Conservation (phyloP, 371 early-diverging fungal genomes). For the Mortierella sp. region DNA sequence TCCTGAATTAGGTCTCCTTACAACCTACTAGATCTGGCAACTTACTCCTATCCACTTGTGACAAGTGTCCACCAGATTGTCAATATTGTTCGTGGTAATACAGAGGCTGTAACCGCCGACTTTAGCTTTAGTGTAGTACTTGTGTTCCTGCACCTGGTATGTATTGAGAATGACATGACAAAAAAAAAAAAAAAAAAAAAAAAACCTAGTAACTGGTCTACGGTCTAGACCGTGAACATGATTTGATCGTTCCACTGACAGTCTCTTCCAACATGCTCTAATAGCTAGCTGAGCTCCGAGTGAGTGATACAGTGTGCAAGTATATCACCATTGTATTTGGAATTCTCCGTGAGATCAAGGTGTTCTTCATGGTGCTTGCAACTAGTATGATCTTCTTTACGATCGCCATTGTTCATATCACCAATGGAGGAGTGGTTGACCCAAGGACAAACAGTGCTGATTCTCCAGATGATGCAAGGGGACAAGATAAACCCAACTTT, state of each 20-base stretch:
- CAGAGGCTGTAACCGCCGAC: too few relatives aligned
- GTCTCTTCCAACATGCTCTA: not conserved
- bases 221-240: constrained; percentile 11
- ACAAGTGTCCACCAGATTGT: constrained; percentile 38
- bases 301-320: constrained; percentile 20
- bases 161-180: not conserved
- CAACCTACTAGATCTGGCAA: constrained; percentile 20
- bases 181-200: constrained; percentile 14
- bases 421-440: too few relatives aligned
- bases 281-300: constrained; percentile 25
- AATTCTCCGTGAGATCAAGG: constrained; percentile 10
- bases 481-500: too few relatives aligned
- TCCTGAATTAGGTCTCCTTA: constrained; percentile 35
- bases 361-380: constrained; percentile 30
- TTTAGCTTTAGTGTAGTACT: too few relatives aligned
- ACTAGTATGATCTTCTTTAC: constrained; percentile 15
- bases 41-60: constrained; percentile 16
- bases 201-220: constrained; percentile 5
- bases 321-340: constrained; percentile 22
- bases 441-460: constrained; percentile 13
- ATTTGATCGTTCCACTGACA: not conserved
- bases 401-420: too few relatives aligned
- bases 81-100: constrained; percentile 64
- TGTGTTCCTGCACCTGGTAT: too few relatives aligned
- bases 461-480: not conserved